Evolutionary conservation across 345 rosid species (phyloP), one percentile per base, ranked within the genome.

Genomic region (Eucalyptus cloeziana): DNA sequence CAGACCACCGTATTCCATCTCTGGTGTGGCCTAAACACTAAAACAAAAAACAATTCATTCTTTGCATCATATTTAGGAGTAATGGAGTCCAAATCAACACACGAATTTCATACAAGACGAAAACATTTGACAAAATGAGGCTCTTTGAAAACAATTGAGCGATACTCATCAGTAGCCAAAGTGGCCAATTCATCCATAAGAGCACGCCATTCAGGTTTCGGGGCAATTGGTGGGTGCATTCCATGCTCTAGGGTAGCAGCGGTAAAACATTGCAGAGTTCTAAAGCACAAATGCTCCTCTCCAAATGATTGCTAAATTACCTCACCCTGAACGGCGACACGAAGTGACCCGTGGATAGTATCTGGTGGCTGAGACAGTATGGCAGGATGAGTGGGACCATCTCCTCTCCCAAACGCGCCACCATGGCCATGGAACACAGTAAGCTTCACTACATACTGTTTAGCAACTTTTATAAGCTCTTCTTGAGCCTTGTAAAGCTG

Each of bases 391-490:
- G 99, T 95, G 40, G 99, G 99, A 85, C 99, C 99, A 88, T 99
- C 97, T 88, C 99, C 99, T 94, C 99, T 94, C 90, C 99, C 96
- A 64, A 98, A 99, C 8, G 99, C 94, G 64, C 99, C 99, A 89
- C 99, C 99, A 79, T 99, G 99, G 43, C 99, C 99, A 89, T 97
- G 99, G 93, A 98, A 97, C 99, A 97, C 95, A 14, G 99, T 98
- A n/a, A 95, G 94, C 93, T 98, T 98, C 47, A 98, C 95, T 64
- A 97, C 98, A 88, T 62, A 96, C 51, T 94, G 14, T 93, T 98
- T 98, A 58, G 98, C 96, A 44, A 96, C 99, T 80, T 95, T 96
- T 88, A 98, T 94, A 69, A 98, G 99, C 92, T 97, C 97, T 91
- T 98, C 98, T 90, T 96, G 99, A 90, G 99, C 97, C 92, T 98